phyloP scores from a whole-genome alignment of 306 rosid species.

The Heteromeles arbutifolia region DNA sequence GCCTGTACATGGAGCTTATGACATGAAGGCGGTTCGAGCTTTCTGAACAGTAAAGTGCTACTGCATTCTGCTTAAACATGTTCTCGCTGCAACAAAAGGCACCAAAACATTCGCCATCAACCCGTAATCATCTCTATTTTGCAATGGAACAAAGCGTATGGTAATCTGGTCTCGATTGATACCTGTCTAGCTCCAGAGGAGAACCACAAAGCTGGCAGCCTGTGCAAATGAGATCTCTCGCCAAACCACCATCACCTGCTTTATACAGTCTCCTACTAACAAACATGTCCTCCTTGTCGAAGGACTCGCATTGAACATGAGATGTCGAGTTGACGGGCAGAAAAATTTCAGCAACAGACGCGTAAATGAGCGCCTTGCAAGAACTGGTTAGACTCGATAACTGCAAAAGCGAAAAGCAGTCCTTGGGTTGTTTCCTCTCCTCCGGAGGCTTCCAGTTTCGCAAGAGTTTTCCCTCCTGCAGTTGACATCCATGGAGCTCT shows the following conservation, averaged over 20 bases:
- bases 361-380: conserved; percentile 48
- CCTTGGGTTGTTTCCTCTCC: conserved; percentile 32
- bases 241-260: conserved; percentile 37
- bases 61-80: conserved; percentile 24
- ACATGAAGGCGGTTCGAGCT: conserved; percentile 55
- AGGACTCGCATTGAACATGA: conserved; percentile 17
- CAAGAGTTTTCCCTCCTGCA: conserved; percentile 23
- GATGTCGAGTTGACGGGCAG: conserved; percentile 10
- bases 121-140: not conserved
- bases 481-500: not conserved
- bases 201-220: conserved; percentile 82
- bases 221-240: conserved; percentile 56
- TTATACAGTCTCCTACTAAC: conserved; percentile 44
- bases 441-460: conserved; percentile 64
- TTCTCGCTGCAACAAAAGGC: conserved; percentile 24
- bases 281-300: conserved; percentile 46
- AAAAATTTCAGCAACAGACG: conserved; percentile 63
- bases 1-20: conserved; percentile 59
- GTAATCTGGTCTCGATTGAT: conserved; percentile 5
- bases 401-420: conserved; percentile 44
- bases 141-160: conserved; percentile 1
- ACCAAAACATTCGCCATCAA: conserved; percentile 11
- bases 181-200: conserved; percentile 49
- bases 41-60: conserved; percentile 51
- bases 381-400: conserved; percentile 36